These are phyloP conservation scores for Oenanthe sinensis DNA, from an alignment of 129 eudicot genomes.

Conservation along the genomic window DNA sequence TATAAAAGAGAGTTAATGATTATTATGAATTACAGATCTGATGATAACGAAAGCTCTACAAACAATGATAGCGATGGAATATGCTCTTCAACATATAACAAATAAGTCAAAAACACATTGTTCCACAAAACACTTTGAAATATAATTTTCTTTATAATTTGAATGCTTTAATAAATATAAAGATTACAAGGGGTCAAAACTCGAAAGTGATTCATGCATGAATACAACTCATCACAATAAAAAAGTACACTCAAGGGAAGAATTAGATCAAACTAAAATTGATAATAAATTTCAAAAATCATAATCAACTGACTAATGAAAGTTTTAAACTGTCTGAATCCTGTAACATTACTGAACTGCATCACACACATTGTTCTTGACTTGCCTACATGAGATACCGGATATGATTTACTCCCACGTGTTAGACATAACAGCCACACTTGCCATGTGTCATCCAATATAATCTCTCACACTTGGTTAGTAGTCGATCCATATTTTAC, in stretches of 20 bases:
- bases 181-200: background rate
- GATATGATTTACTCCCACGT: background rate
- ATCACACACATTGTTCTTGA: background rate
- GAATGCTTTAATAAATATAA: background rate
- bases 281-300: no score
- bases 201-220: background rate
- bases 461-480: background rate
- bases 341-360: background rate
- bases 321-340: background rate
- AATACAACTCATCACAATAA: background rate
- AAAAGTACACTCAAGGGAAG: conserved; percentile 2
- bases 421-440: background rate
- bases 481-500: background rate
- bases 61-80: background rate
- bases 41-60: background rate
- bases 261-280: background rate
- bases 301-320: background rate
- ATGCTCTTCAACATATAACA: background rate
- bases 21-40: background rate
- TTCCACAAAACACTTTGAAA: background rate
- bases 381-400: background rate
- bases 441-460: background rate
- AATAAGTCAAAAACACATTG: background rate
- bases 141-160: background rate
- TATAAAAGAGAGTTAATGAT: background rate